Conservation (phyloP, 768 basidiomycete genomes). For the Boletus reticuloceps region DNA sequence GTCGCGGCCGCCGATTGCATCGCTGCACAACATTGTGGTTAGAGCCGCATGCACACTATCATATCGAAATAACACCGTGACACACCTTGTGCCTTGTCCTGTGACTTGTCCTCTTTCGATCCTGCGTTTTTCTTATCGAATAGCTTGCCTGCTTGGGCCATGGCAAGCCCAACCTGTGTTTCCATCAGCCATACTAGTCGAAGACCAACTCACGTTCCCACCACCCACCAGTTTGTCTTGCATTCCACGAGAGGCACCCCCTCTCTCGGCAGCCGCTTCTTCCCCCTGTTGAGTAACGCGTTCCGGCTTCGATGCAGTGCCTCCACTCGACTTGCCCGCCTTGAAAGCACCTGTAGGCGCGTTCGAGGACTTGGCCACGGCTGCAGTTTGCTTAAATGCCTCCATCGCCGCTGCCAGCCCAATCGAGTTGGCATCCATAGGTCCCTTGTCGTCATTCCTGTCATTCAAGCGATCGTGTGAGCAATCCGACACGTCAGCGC, state of each 20-base stretch:
- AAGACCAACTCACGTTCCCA: background rate
- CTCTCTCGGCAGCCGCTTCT: conserved; percentile 1
- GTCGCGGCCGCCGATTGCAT: conserved; percentile 32
- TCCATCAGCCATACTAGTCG: background rate
- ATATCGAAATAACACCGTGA: background rate
- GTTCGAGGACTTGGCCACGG: background rate
- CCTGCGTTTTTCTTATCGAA: conserved; percentile 33
- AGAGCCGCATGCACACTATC: background rate
- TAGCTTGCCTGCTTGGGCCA: conserved; percentile 31
- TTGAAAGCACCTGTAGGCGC: conserved; percentile 20
- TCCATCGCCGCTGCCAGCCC: conserved; percentile 32
- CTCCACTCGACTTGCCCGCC: conserved; percentile 1
- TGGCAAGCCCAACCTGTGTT: conserved; percentile 27
- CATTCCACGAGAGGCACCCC: conserved; percentile 14
- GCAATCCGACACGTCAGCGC: background rate
- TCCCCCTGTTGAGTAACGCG: conserved; percentile 3
- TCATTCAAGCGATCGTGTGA: background rate
- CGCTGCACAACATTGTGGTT: conserved; percentile 8
- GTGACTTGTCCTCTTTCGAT: conserved; percentile 2
- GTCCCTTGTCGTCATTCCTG: conserved; percentile 20
- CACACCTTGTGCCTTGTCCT: conserved; percentile 29
- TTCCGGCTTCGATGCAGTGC: background rate
- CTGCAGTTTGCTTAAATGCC: conserved; percentile 28
- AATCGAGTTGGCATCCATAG: conserved; percentile 27
- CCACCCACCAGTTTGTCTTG: conserved; percentile 31